Evolutionary conservation across 2,329 filamentous ascomycete genomes (phyloP), one percentile per base, ranked within the genome.

Genomic region (Talaromyces sp.): DNA sequence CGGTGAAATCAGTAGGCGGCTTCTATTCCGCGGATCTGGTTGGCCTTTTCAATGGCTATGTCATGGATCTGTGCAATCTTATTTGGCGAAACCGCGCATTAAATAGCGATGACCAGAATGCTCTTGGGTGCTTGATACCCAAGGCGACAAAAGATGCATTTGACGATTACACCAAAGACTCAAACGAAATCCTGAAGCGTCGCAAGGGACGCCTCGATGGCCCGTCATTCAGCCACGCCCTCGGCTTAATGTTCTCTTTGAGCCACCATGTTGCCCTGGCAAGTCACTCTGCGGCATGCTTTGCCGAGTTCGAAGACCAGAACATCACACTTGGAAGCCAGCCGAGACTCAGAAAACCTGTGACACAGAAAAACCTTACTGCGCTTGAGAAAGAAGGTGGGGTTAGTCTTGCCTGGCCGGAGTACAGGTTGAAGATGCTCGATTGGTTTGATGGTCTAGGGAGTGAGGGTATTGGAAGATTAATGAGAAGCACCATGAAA

Each of bases 11-110:
- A 44, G 61, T 66, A 54, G 68, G 69, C 65, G 73, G 65, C n/a
- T 66, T 75, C 64, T 89, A 88, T 64, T 81, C 86, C 31, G 80
- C 84, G 50, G 76, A 80, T 34, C 85, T 89, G 61, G 84, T 92
- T 47, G 85, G 86, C 65, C 78, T 83, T 28, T 93, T 95, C 78
- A 96, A 96, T 72, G 89, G 89, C 27, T 92, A 89, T 72, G 83
- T 96, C 34, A 93, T 95, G 86, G 92, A 96, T 71, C 83, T 92
- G 34, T 93, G 91, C 79, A 96, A 96, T 71, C 86, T 90, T 57
- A 74, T 95, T 54, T 96, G 91, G 91, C 85, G 91, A 8, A 85
- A 85, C 27, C 85, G 88, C 12, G 91, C 89, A 0, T 88, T 96
- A 63, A 85, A 85, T 62, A 78, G 78, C 12, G 78, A 79, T 1